Evolutionary conservation across 352 stramenopile species (phyloP), one percentile per base, ranked within the genome.

Genomic region (Globisporangium cystogenes): DNA sequence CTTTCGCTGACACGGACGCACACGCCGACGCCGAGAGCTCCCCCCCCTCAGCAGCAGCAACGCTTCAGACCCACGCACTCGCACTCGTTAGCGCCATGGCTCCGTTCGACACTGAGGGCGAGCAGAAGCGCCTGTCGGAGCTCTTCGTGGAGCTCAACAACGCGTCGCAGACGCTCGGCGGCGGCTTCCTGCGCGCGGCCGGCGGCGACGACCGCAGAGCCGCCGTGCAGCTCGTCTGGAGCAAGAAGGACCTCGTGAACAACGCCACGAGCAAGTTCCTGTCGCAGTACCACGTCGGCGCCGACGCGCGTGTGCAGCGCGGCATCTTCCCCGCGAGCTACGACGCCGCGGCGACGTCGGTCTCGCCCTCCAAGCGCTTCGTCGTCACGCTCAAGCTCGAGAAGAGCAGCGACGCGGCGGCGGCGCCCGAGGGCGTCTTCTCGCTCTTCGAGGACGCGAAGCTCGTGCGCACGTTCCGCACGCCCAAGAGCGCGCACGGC

Each of bases 401-500:
- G 41, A 80, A 80, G 39, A 47, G 48, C 12, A 59, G 64, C 12
- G 62, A 57, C 35, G 51, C 54, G 5, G 49, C 44, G 7, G 51
- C 53, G 14, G 26, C 55, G 31, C 50, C 59, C 1, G 74, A 84
- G 44, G 74, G 70, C 20, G 55, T 81, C 50, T 86, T 90, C 56
- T 75, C 57, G 23, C 74, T 90, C 12, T 90, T 74, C 44, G 44
- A 67, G 6, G 33, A 64, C n/a, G 52, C 60, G 2, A 64, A 60
- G 37, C 53, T 90, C 2, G 45, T 80, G 33, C 63, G 57, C 35
- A 75, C 65, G 26, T 87, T 87, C 56, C 83, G 79, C 44, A 73
- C 78, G 15, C 72, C 78, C 29, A 89, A 88, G 64, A 73, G 69
- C n/a, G 57, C 86, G 15, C 82, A 92, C 33, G 82, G 82, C 1